Base-by-base conservation (phyloP, 345 rosid species). In the Aquilaria yunnanensis region DNA sequence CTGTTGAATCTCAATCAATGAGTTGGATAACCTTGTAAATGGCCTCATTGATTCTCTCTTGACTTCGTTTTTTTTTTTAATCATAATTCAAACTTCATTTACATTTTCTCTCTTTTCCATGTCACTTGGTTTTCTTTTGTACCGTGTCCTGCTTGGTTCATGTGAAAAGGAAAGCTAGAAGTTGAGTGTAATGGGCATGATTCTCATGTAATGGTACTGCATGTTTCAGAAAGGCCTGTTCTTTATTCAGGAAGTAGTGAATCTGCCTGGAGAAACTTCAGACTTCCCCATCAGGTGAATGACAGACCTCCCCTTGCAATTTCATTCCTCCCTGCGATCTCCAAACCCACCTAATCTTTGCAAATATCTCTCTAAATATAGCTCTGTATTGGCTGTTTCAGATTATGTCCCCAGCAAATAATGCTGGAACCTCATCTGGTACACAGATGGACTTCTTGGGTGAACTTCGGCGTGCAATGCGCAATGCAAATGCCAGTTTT, bases 271-370 rank as follows among this genome's bases (percentile, higher is more conserved):
- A 80, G 82, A 62, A 75, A 72, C 23, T 11, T 77, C 52, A 82
- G 69, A 52, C 86, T 78, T 72, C 89, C 89, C 54, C 87, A 86
- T 77, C 86, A 86, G 93, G 93, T 84, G 4, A 71, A 58, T 12
- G 31, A 12, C 48, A 49, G 5, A 37, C 12, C 41, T 32, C 45
- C 12, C 14, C 56, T 13, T 50, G 33, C 57, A 46, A 10, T 32
- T 1, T 59, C 54, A 23, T 33, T 31, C 9, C 16, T 9, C 32
- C 13, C 30, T 54, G 12, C 57, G 29, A 2, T 7, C 32, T 14
- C 43, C 16, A 11, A 6, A 49, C 32, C 29, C 56, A 55, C 3
- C 37, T 30, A 33, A 31, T 8, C 34, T 11, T 23, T 6, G 30
- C 14, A n/a, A 0, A 34, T 45, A 43, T 57, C 65, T 31, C 30